Percentiles rank a stretch among this genome's conserved stretches.
Evolutionary conservation across 306 rosid genomes (phyloP).

Genomic region (Lotus japonicus): DNA sequence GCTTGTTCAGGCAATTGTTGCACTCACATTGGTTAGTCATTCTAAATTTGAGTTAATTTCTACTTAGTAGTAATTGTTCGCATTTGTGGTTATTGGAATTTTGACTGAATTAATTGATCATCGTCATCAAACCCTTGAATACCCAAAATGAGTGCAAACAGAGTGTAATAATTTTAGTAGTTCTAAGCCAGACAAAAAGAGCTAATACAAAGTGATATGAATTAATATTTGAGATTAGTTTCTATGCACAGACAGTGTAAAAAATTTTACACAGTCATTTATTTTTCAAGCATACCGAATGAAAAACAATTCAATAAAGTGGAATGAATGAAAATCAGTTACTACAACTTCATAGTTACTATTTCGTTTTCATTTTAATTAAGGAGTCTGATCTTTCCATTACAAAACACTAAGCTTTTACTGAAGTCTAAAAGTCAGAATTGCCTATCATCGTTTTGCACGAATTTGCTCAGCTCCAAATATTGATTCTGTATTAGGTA

Average conservation of each 20-base stretch:
- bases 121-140: not conserved
- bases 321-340: not conserved
- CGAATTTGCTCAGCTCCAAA: not conserved
- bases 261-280: too few relatives aligned
- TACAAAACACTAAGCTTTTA: not conserved
- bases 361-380: not conserved
- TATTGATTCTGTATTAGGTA: not conserved
- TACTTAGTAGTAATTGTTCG: not conserved
- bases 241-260: too few relatives aligned
- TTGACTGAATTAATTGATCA: not conserved
- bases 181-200: not conserved
- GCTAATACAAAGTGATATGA: too few relatives aligned
- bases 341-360: not conserved
- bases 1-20: conserved; percentile 74
- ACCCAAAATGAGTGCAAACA: not conserved
- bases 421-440: not conserved
- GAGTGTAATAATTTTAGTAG: not conserved
- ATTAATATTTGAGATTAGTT: too few relatives aligned
- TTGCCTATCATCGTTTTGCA: not conserved
- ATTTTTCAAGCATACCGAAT: not conserved
- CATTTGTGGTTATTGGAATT: not conserved
- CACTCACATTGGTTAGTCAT: conserved; percentile 62
- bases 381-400: not conserved
- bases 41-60: not conserved
- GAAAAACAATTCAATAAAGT: not conserved